Percentiles rank a stretch among this genome's conserved stretches.
Evolutionary conservation across 306 rosid species (phyloP).

Genomic region (Quercus mongolica): DNA sequence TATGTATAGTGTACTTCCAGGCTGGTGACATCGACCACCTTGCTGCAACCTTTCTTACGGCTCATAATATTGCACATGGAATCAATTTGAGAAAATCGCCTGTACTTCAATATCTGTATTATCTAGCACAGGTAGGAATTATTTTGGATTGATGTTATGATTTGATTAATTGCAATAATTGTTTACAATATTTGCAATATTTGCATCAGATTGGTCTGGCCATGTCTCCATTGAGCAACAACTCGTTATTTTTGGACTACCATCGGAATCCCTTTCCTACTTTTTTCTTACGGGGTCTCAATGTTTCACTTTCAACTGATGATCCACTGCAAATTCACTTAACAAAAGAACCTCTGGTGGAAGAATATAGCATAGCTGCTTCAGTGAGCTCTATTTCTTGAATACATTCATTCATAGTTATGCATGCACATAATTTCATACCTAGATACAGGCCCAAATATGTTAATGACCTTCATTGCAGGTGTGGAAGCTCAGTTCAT

Average conservation of each 20-base stretch:
- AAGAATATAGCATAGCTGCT: conserved; percentile 98
- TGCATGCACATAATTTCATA: not conserved
- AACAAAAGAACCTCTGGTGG: conserved; percentile 96
- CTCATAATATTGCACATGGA: conserved; percentile 91
- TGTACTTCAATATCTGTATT: conserved; percentile 85
- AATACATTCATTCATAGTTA: too few relatives aligned
- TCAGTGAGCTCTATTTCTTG: conserved; percentile 62
- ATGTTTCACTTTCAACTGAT: conserved; percentile 97
- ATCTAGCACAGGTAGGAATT: conserved; percentile 74
- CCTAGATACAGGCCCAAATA: conserved; percentile 2
- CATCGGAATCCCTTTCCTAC: conserved; percentile 92
- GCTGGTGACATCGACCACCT: conserved; percentile 99
- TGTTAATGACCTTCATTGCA: conserved; percentile 20
- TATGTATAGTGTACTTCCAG: conserved; percentile 42
- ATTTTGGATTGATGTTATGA: conserved; percentile 12
- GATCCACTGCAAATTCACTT: conserved; percentile 99
- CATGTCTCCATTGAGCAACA: conserved; percentile 97
- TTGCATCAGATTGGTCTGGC: conserved; percentile 82
- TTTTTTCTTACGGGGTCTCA: conserved; percentile 89
- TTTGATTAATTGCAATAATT: conserved; percentile 15
- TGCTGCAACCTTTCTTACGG: conserved; percentile 87
- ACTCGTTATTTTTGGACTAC: conserved; percentile 91
- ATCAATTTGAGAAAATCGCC: conserved; percentile 96
- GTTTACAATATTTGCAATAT: conserved; percentile 10
- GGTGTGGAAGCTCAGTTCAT: conserved; percentile 98